Conservation (phyloP, 2,329 filamentous ascomycete genomes). For the Metarhizium brunneum region DNA sequence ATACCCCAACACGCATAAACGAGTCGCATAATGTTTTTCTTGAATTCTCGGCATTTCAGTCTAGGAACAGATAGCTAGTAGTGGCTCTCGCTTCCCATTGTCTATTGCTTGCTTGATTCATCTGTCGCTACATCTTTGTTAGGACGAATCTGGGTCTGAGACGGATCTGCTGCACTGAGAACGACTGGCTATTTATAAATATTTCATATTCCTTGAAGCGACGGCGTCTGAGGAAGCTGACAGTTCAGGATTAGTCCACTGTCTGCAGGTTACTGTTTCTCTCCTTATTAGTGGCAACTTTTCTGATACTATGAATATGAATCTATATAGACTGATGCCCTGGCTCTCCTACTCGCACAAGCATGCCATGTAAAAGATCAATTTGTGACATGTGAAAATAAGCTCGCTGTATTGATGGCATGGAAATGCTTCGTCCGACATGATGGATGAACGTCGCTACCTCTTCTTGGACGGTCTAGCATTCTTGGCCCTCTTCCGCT, state of each 20-base stretch:
- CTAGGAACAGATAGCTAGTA: neutral
- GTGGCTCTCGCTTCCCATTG: neutral
- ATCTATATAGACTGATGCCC: neutral
- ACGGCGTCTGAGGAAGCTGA: constrained; percentile 1
- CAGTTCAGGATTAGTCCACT: neutral
- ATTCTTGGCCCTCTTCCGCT: constrained; percentile 78
- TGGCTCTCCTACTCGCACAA: neutral
- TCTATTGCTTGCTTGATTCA: neutral
- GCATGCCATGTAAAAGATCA: neutral
- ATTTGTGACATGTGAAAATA: neutral
- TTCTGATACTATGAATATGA: neutral
- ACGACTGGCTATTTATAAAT: neutral
- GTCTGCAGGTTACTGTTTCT: neutral
- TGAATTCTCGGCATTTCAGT: neutral
- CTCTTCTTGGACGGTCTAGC: constrained; percentile 63
- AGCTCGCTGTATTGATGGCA: neutral
- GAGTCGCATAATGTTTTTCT: neutral
- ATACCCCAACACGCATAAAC: constrained; percentile 7
- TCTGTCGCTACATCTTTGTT: neutral
- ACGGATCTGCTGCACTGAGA: neutral
- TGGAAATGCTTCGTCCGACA: neutral
- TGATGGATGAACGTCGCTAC: constrained; percentile 5
- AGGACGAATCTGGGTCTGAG: neutral
- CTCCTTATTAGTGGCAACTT: neutral
- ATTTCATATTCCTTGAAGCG: neutral